Conservation (phyloP, 73 alveolate species). For the Blepharisma japonicum region DNA sequence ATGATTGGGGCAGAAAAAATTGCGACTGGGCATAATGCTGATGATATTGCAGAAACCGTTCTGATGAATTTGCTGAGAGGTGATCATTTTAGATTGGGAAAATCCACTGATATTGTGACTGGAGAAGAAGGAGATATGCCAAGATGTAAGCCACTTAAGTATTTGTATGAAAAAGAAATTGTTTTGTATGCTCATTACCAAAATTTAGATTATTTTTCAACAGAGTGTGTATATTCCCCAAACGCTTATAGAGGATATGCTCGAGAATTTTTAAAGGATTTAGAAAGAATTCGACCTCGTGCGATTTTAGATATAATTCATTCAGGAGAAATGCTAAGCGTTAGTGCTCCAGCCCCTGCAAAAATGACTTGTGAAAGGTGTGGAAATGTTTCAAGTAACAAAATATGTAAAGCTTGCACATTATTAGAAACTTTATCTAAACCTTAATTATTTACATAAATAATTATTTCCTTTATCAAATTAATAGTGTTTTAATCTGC, state of each 20-base stretch:
- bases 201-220: constrained; percentile 91
- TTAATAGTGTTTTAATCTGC: too few relatives aligned
- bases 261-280: constrained; percentile 70
- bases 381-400: constrained; percentile 79
- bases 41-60: constrained; percentile 98
- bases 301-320: constrained; percentile 90
- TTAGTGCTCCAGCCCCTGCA: constrained; percentile 51
- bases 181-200: constrained; percentile 96
- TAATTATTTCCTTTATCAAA: too few relatives aligned
- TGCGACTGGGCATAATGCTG: constrained; percentile 98
- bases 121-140: constrained; percentile 91
- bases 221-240: constrained; percentile 97
- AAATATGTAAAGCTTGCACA: constrained; percentile 94
- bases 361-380: constrained; percentile 77
- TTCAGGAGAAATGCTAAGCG: constrained; percentile 71
- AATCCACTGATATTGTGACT: constrained; percentile 79
- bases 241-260: constrained; percentile 97
- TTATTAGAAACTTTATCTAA: constrained; percentile 56
- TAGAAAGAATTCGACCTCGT: constrained; percentile 71
- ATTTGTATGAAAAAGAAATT: constrained; percentile 96
- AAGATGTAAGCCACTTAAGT: constrained; percentile 93
- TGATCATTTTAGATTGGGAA: constrained; percentile 89
- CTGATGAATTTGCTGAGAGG: constrained; percentile 96
- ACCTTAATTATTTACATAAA: too few relatives aligned
- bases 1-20: constrained; percentile 84